Evolutionary conservation across 176 grass and related monocot species (phyloP).

Genomic region (Oryza coarctata): DNA sequence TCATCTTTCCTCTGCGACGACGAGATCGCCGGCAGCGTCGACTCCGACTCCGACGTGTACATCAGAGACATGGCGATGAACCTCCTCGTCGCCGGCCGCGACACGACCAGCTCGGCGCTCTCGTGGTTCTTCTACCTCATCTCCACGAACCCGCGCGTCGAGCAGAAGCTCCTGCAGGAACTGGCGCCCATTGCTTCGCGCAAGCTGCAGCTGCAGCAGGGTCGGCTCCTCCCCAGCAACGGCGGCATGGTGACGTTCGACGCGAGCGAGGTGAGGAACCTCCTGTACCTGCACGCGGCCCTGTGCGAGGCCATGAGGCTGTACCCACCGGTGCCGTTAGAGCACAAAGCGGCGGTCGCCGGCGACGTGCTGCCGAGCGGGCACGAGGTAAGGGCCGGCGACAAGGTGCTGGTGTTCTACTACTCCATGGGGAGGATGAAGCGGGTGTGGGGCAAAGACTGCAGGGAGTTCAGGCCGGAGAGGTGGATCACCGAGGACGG

Average conservation of each 20-base stretch:
- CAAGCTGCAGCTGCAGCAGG: not conserved
- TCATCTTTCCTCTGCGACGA: slow-evolving; percentile 53
- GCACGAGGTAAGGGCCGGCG: not conserved
- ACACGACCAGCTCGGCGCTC: slow-evolving; percentile 50
- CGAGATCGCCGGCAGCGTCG: not conserved
- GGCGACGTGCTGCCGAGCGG: slow-evolving; percentile 53
- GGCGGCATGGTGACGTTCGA: slow-evolving; percentile 21
- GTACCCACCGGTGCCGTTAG: slow-evolving; percentile 35
- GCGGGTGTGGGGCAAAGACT: slow-evolving; percentile 40
- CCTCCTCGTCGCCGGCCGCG: slow-evolving; percentile 61
- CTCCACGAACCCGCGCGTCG: slow-evolving; percentile 37
- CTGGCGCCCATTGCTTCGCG: slow-evolving; percentile 24
- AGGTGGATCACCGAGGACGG: slow-evolving; percentile 42
- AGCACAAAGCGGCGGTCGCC: slow-evolving; percentile 31
- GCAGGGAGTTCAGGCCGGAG: slow-evolving; percentile 42
- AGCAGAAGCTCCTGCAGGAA: slow-evolving; percentile 52
- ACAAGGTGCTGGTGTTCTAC: slow-evolving; percentile 40
- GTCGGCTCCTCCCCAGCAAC: not conserved
- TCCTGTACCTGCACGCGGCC: slow-evolving; percentile 51
- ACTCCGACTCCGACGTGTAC: slow-evolving; percentile 27
- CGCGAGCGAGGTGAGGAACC: slow-evolving; percentile 2
- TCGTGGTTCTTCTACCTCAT: slow-evolving; percentile 69
- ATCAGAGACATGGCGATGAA: slow-evolving; percentile 57
- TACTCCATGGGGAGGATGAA: slow-evolving; percentile 55
- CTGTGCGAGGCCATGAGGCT: slow-evolving; percentile 50